Evolutionary conservation across 2,329 filamentous ascomycete genomes (phyloP), one percentile per base, ranked within the genome.

Genomic region (Mariannaea sp.): DNA sequence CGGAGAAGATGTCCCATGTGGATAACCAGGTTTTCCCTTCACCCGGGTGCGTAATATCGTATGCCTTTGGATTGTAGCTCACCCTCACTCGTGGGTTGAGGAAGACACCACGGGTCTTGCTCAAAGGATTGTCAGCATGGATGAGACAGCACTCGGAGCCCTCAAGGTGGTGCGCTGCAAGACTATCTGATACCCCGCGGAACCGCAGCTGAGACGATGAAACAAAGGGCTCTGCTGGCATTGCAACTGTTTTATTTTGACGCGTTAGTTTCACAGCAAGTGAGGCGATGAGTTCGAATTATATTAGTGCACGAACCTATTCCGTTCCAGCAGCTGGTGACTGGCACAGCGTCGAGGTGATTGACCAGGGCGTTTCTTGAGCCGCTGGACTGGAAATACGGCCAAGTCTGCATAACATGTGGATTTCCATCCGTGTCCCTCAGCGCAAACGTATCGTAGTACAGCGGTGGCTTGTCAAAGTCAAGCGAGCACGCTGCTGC

Each of bases 141-240:
- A 90, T 84, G 46, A 92, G 80, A 70, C 89, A 92, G 74, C 88
- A 92, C 71, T 92, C 89, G 12, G 84, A 88, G n/a, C 79, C 89
- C 70, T 92, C 89, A 20, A 92, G 75, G 65, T 90, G 87, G 20
- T 75, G 65, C 7, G 70, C 65, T 2, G 83, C 83, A 1, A 93
- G 80, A 4, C 77, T 79, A 64, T 89, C 86, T 0, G 81, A 66
- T 17, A 88, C 76, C 4, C 79, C 86, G 8, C 87, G 82, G 69
- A 90, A 90, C n/a, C 73, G 75, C 0, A 89, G 67, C 39, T 64
- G 61, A 3, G 65, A 65, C 1, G 70, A 66, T 2, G 72, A 73
- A 58, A 82, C 77, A 64, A 86, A 86, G 0, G 83, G 81, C 7
- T 74, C 72, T 0, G 81, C 77, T 17, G 81, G 77, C 73, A 85